Evolutionary conservation across 2,329 filamentous ascomycete species (phyloP).

Genomic region (Aspergillus puulaauensis): DNA sequence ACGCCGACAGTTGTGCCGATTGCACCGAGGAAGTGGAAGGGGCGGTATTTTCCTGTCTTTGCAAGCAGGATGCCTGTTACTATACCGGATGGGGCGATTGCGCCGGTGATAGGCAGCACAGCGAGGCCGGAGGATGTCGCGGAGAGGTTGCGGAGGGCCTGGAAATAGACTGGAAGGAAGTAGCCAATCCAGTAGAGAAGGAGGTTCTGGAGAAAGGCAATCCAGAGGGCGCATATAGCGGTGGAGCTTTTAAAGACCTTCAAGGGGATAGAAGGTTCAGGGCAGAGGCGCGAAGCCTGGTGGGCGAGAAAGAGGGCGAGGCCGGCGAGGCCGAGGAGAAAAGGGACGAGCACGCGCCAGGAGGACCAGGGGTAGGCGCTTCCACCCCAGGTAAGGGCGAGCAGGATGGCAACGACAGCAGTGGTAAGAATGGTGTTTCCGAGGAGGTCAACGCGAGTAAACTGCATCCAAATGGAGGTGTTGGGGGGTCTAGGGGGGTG

Average conservation of each 20-base stretch:
- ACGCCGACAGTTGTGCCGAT: not conserved
- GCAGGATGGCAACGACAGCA: slow-evolving; percentile 12
- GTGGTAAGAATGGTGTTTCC: slow-evolving; percentile 16
- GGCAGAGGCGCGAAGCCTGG: not conserved
- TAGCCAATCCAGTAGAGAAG: not conserved
- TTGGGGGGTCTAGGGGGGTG: not conserved
- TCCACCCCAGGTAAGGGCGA: slow-evolving; percentile 20
- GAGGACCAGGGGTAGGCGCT: slow-evolving; percentile 50
- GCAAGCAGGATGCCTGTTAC: not conserved
- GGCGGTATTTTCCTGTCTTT: not conserved
- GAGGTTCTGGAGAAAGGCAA: not conserved
- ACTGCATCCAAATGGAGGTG: not conserved
- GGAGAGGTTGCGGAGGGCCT: not conserved
- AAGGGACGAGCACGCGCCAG: slow-evolving; percentile 57
- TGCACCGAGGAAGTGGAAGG: not conserved
- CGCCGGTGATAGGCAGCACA: not conserved
- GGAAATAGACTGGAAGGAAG: slow-evolving; percentile 7
- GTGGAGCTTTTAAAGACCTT: not conserved
- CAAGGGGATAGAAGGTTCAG: not conserved
- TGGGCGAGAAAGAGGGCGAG: not conserved
- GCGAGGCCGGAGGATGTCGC: not conserved
- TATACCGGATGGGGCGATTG: not conserved
- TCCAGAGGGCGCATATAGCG: not conserved
- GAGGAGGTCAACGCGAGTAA: slow-evolving; percentile 13
- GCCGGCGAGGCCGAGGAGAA: slow-evolving; percentile 53